Base-by-base conservation (phyloP, 2,329 filamentous ascomycete species). In the Albifimbria verrucaria region DNA sequence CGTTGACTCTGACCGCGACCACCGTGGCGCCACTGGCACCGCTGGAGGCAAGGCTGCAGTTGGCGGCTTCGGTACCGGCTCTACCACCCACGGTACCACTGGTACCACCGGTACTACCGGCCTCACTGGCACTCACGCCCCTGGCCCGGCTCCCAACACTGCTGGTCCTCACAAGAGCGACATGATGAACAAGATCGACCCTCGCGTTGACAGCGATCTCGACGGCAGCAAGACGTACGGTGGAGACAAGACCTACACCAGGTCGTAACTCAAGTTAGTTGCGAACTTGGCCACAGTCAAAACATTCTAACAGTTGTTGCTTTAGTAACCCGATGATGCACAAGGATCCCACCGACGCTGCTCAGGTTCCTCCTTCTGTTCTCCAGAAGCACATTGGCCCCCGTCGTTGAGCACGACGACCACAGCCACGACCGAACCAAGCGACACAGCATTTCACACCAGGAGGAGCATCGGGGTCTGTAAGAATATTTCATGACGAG, bases 361-460 rank as follows among this genome's bases (percentile, higher is more conserved):
- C 81, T 0, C 80, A 84, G 61, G 80, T 83, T 0, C 80, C 81
- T 2, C 81, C 81, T 5, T 83, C 80, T 2, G 74, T 79, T 1
- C 45, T 85, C 54, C 69, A 70, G 48, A 67, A 76, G 59, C 72
- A 77, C 45, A 55, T 81, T 36, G 80, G 79, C 2, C 70, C 77
- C 79, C 1, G 50, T 62, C 1, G 62, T 80, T n/a, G 67, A 70
- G 45, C 79, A 82, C 50, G 72, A 65, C 2, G 73, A 81, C 39
- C 57, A 61, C 4, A 32, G 50, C 0, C 75, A 82, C 50, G 70
- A 75, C 12, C 77, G 74, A 2, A 69, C 68, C 25, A 68, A 73
- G 36, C 68, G 81, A 28, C 75, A 83, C 59, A 77, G 75, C 58
- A 61, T 70, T 22, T 73, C 77, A 6, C 69, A 74, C 21, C 79